Base-by-base conservation (phyloP, 2,329 filamentous ascomycete genomes). In the Rugonectria rugulosa region DNA sequence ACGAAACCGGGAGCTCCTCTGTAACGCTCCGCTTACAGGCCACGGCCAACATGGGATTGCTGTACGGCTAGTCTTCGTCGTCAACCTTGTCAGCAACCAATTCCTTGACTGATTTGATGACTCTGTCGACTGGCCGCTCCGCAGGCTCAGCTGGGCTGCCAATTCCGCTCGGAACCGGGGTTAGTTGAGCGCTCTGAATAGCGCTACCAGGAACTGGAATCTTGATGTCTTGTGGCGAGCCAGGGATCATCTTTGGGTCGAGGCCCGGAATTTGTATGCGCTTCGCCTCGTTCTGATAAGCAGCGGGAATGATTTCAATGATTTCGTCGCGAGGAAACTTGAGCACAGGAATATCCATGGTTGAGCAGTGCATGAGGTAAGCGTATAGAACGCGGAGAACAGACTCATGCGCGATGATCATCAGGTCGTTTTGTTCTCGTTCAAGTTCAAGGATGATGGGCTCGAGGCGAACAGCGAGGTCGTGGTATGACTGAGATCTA, bases 321-420 rank as follows among this genome's bases (percentile, higher is more conserved):
- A 99, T 98, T 72, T 99, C 92, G 70, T 99, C 89, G 37, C 95
- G 90, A 4, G 95, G 95, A 69, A 99, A 99, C 63, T 92, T 90
- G 59, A 99, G 85, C 65, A 88, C 89, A 4, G 95, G 95, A 60
- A 99, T 99, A 69, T 96, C 92, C 73, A 89, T 90, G 8, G 96
- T 93, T 71, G 94, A 95, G 77, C 95, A 98, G 66, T 96, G 95
- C 95, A 99, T 99, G 32, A 99, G 81, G 74, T 99, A 99, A 20
- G 93, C 93, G 71, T 99, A 99, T 4, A 99, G 83, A 20, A 99
- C 95, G 37, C 95, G 90, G 41, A 99, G 83, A n/a, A 99, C 95
- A 46, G 92, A 96, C 74, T 99, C 95, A 73, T 99, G 95, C 1
- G 95, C 95, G 64, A 99, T 97, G 70, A 99, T 97, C 48, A 99